phyloP scores from a whole-genome alignment of 805 yeast species.

The Yamadazyma ubonensis region DNA sequence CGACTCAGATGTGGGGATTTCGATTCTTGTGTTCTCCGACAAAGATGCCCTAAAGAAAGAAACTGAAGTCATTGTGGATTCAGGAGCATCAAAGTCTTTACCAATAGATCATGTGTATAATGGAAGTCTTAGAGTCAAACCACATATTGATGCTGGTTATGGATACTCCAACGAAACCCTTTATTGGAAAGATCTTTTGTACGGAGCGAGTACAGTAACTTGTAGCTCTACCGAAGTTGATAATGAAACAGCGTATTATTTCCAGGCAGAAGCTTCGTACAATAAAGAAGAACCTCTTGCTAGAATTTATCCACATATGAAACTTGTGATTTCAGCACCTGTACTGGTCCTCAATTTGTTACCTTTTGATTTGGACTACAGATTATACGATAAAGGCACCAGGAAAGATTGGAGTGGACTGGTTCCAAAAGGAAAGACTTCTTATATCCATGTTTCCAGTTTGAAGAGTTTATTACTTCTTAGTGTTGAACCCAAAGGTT shows the following conservation, averaged over 20 bases:
- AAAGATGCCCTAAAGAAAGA: constrained; percentile 18
- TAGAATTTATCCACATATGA: constrained; percentile 80
- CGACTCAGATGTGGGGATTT: constrained; percentile 42
- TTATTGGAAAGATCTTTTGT: constrained; percentile 62
- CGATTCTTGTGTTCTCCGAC: constrained; percentile 49
- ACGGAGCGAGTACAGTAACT: constrained; percentile 51
- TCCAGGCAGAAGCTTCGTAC: constrained; percentile 69
- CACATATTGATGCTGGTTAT: constrained; percentile 50
- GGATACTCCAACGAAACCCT: constrained; percentile 67
- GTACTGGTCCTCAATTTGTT: constrained; percentile 78
- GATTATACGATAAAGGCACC: constrained; percentile 72
- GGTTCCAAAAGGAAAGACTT: constrained; percentile 62
- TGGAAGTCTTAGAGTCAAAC: constrained; percentile 59
- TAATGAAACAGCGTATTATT: constrained; percentile 53
- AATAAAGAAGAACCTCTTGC: constrained; percentile 69
- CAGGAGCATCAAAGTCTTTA: constrained; percentile 61
- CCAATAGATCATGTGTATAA: constrained; percentile 71
- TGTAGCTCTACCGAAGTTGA: constrained; percentile 49
- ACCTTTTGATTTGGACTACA: constrained; percentile 76
- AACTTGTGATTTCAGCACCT: constrained; percentile 76
- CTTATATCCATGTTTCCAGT: constrained; percentile 78
- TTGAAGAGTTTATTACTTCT: constrained; percentile 67
- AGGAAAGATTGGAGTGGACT: constrained; percentile 64
- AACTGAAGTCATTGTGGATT: constrained; percentile 37
- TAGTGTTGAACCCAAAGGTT: constrained; percentile 62